Percentiles rank a stretch among this genome's conserved stretches.
phyloP scores from a whole-genome alignment of 805 yeast species.

The Torulaspora microellipsoides region DNA sequence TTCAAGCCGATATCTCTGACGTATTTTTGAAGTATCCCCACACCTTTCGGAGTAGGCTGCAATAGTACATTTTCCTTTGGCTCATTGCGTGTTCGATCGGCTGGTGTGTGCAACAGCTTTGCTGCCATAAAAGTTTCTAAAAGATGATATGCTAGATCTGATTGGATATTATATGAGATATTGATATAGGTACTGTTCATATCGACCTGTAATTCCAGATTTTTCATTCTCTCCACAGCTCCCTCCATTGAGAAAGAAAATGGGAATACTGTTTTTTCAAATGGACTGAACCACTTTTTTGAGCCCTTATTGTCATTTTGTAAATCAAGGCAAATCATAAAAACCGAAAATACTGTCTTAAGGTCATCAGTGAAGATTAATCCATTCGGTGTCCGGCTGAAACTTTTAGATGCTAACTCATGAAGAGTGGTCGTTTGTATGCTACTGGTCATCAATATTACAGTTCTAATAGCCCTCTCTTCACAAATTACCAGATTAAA shows the following conservation, averaged over 20 bases:
- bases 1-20: constrained; percentile 53
- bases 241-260: constrained; percentile 49
- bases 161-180: constrained; percentile 50
- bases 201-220: constrained; percentile 45
- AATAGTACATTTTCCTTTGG: constrained; percentile 43
- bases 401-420: constrained; percentile 41
- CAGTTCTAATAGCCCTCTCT: no score
- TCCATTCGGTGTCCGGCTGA: constrained; percentile 51
- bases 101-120: constrained; percentile 67
- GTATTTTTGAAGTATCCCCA: constrained; percentile 60
- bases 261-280: constrained; percentile 38
- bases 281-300: constrained; percentile 27
- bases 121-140: constrained; percentile 53
- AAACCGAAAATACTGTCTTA: constrained; percentile 53
- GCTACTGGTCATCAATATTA: not conserved
- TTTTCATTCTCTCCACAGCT: constrained; percentile 50
- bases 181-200: constrained; percentile 48
- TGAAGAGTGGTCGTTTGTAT: constrained; percentile 26
- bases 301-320: constrained; percentile 28
- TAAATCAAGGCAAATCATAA: constrained; percentile 42
- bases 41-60: constrained; percentile 92
- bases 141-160: constrained; percentile 45
- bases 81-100: constrained; percentile 57
- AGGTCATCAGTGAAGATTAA: constrained; percentile 52
- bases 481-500: no score